phyloP scores from a whole-genome alignment of 176 grass and related monocot species.

The Oryza glaberrima region DNA sequence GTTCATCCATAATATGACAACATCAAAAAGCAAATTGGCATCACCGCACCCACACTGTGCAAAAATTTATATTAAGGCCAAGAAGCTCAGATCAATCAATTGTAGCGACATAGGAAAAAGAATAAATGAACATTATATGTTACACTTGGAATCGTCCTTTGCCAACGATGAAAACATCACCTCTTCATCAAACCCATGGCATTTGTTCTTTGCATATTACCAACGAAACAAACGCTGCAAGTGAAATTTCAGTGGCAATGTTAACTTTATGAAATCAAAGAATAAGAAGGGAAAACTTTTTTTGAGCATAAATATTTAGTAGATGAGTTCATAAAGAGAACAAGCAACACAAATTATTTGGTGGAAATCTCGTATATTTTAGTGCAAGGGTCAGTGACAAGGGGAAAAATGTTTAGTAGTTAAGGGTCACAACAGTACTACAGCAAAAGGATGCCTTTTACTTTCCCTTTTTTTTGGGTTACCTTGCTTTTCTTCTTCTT shows the following conservation, averaged over 20 bases:
- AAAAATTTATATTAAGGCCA: constrained; percentile 26
- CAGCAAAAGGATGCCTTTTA: background rate
- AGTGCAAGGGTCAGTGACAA: background rate
- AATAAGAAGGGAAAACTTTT: background rate
- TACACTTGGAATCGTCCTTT: constrained; percentile 35
- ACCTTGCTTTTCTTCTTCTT: constrained; percentile 86
- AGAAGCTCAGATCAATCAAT: constrained; percentile 48
- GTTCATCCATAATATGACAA: constrained; percentile 11
- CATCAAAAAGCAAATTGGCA: constrained; percentile 8
- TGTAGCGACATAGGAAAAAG: constrained; percentile 4
- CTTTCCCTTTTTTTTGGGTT: background rate
- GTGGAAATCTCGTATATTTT: background rate
- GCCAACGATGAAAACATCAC: constrained; percentile 40
- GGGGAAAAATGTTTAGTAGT: background rate
- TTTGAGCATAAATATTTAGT: background rate
- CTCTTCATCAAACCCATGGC: constrained; percentile 30
- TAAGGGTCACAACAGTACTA: background rate
- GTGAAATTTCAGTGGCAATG: constrained; percentile 8
- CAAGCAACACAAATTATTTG: background rate
- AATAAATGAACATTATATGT: constrained; percentile 38
- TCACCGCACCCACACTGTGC: background rate
- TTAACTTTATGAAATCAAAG: constrained; percentile 15
- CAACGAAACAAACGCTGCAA: constrained; percentile 69
- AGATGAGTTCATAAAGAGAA: background rate
- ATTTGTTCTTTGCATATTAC: constrained; percentile 36